A percentile compares a stretch with the other conserved stretches of the same genome.
Conservation (phyloP, 2,329 filamentous ascomycete species). For the Trichoderma cornu-damae region DNA sequence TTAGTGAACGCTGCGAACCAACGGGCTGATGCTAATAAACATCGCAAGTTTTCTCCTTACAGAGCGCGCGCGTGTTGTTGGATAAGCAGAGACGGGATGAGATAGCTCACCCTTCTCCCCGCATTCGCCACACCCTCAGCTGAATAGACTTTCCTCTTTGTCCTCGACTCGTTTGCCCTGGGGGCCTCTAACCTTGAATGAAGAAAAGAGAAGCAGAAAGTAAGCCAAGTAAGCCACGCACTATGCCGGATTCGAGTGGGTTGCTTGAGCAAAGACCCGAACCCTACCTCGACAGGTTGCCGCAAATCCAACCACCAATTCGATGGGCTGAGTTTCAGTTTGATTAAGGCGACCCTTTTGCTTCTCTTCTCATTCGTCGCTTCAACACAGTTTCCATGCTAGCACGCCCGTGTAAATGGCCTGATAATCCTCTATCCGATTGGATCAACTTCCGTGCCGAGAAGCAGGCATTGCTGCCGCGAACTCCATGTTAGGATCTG, state of each 20-base stretch:
- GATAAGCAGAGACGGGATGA: neutral
- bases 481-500: constrained; percentile 4
- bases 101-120: constrained; percentile 5
- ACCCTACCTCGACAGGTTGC: neutral
- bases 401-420: neutral
- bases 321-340: constrained; percentile 14
- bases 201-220: neutral
- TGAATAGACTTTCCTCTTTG: constrained; percentile 10
- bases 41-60: neutral
- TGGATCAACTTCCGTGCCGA: constrained; percentile 3
- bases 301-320: neutral
- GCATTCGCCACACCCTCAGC: constrained; percentile 10
- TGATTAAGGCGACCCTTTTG: neutral
- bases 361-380: constrained; percentile 9
- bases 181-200: neutral
- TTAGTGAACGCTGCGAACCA: neutral
- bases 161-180: neutral
- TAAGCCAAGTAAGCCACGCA: constrained; percentile 11
- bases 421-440: constrained; percentile 5
- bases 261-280: constrained; percentile 6
- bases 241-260: neutral
- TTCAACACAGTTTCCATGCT: neutral
- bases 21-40: neutral
- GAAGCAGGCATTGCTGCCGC: constrained; percentile 9
- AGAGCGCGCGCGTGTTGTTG: neutral